Base-by-base conservation (phyloP, 1,284 basidiomycete genomes). In the Irpex lacteus region DNA sequence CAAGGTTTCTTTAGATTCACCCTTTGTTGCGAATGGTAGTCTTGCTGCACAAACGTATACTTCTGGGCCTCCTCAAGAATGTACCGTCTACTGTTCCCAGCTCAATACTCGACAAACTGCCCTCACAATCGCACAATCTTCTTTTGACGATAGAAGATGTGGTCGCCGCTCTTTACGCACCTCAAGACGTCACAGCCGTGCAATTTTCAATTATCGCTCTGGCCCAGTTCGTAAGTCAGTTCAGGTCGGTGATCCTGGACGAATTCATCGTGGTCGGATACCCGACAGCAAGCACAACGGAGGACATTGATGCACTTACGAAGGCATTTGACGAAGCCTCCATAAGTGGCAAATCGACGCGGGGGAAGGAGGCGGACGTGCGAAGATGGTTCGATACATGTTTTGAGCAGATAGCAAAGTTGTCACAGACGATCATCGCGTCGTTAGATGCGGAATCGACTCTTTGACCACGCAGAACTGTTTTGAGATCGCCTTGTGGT, bases 91-190 rank as follows among this genome's bases (percentile, higher is more conserved):
- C 70, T 32, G 65, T 69, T 1, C 61, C 72, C 13, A 59, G 68
- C 60, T 72, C 70, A 34, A 63, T 76, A 2, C 73, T 89, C 15
- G 88, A 90, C 70, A 63, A 70, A n/a, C 76, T 91, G 5, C 79
- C 83, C 4, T 53, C 71, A 1, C 76, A 77, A 15, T 91, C 89
- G 18, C 68, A 73, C 6, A 75, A 80, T 13, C 70, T 76, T 5
- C 80, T 91, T 11, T 75, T 87, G 26, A 76, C 80, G 18, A 75
- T 81, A 8, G 90, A 92, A 70, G 88, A 92, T 53, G 77, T 92
- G 57, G 82, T 88, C 32, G 79, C 86, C 11, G 76, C 86, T 0
- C 75, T 90, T 49, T 88, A 91, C 71, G 69, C 83, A 0, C 87
- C 89, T 1, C 90, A 91, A 70, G 79, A 85, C 62, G 69, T 71